Evolutionary conservation across 495 filamentous ascomycete genomes (phyloP).

Genomic region (Neurospora tetraspora): DNA sequence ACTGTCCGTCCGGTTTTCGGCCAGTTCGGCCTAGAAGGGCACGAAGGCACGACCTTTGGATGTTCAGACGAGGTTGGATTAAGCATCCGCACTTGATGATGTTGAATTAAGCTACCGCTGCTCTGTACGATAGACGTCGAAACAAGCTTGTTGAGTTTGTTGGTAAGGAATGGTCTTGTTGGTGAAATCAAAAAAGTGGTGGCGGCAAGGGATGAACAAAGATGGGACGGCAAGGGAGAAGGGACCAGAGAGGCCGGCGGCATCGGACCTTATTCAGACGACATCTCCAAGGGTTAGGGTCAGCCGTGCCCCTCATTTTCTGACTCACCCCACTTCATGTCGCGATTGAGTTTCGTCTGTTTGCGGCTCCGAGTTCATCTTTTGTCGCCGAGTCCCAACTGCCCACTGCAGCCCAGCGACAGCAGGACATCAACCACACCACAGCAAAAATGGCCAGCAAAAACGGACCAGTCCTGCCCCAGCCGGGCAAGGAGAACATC

Average conservation of each 20-base stretch:
- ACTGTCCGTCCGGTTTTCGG: not conserved
- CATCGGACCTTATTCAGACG: not conserved
- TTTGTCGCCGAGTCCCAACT: not conserved
- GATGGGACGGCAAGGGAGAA: not conserved
- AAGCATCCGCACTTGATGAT: not conserved
- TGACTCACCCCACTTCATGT: not conserved
- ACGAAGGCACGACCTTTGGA: not conserved
- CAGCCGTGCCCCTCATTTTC: not conserved
- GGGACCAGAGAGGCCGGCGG: not conserved
- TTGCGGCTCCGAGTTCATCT: not conserved
- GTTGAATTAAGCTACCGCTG: not conserved
- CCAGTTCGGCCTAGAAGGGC: not conserved
- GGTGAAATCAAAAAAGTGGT: not conserved
- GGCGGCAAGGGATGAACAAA: not conserved
- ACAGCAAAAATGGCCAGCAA: not conserved
- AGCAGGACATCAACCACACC: not conserved
- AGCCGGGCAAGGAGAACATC: conserved; percentile 41
- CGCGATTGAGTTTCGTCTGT: not conserved
- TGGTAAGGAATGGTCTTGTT: not conserved
- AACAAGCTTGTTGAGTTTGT: not conserved
- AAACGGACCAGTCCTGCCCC: conserved; percentile 25
- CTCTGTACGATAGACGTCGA: not conserved
- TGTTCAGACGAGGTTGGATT: not conserved
- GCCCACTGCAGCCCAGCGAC: not conserved
- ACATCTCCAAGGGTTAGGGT: not conserved